Conservation (phyloP, 1,284 basidiomycete species). For the Cutaneotrichosporon sp. region DNA sequence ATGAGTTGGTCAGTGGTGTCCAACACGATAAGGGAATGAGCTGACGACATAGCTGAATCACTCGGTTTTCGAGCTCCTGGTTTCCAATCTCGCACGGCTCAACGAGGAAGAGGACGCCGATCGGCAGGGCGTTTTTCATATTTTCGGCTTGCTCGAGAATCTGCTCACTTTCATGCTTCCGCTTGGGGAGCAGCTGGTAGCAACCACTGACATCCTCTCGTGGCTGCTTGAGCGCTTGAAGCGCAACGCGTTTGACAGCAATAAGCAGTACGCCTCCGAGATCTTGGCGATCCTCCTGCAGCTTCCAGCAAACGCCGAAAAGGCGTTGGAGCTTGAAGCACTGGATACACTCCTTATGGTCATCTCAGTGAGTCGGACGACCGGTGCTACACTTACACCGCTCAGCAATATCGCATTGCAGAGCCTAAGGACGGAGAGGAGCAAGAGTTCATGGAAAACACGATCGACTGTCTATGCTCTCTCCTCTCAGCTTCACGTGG, state of each 20-base stretch:
- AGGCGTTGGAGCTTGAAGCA: conserved; percentile 65
- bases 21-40: background rate
- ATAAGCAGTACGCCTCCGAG: conserved; percentile 80
- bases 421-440: conserved; percentile 84
- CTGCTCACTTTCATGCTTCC: conserved; percentile 76
- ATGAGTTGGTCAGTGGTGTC: conserved; percentile 61
- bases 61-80: conserved; percentile 79
- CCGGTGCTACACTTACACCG: background rate
- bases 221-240: conserved; percentile 81
- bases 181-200: conserved; percentile 63
- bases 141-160: conserved; percentile 92
- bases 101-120: conserved; percentile 76
- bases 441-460: conserved; percentile 94
- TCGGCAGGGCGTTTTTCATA: conserved; percentile 81
- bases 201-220: conserved; percentile 65
- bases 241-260: conserved; percentile 69
- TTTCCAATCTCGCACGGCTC: conserved; percentile 77
- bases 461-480: conserved; percentile 85
- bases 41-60: conserved; percentile 60
- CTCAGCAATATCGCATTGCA: conserved; percentile 73
- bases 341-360: conserved; percentile 73
- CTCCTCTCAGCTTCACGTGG: conserved; percentile 66
- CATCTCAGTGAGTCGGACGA: conserved; percentile 62
- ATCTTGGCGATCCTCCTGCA: conserved; percentile 84
- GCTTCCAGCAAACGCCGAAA: conserved; percentile 60